These are phyloP conservation scores for Hypoxylon cercidicola DNA, from an alignment of 495 filamentous ascomycete species.

Conservation along the genomic window DNA sequence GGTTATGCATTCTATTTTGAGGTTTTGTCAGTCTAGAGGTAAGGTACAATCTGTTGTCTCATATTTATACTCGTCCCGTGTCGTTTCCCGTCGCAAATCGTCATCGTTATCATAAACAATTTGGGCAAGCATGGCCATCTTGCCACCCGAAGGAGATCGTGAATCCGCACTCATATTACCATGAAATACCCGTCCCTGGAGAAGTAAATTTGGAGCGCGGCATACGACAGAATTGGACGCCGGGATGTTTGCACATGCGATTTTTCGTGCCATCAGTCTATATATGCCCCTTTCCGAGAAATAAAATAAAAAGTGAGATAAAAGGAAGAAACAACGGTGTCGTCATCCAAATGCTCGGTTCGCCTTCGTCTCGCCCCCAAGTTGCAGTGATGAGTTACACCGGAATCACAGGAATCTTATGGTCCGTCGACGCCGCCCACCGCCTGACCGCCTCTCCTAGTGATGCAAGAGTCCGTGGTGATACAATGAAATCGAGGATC, in stretches of 20 bases:
- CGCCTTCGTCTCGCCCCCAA: neutral
- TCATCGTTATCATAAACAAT: conserved; percentile 5
- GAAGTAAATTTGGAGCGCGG: neutral
- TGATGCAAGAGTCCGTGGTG: conserved; percentile 35
- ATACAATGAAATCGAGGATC: conserved; percentile 36
- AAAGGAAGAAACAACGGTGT: conserved; percentile 19
- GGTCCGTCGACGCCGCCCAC: conserved; percentile 29
- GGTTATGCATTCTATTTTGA: conserved; percentile 9
- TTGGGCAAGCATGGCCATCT: neutral
- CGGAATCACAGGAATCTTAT: conserved; percentile 21
- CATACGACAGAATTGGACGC: neutral
- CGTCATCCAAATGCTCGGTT: conserved; percentile 24
- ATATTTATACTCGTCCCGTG: neutral
- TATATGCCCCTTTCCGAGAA: conserved; percentile 5
- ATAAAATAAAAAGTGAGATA: neutral
- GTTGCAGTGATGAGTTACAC: conserved; percentile 6
- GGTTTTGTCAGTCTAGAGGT: conserved; percentile 31
- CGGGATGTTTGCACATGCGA: conserved; percentile 1
- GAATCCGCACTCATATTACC: conserved; percentile 1
- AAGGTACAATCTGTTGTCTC: conserved; percentile 35
- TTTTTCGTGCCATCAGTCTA: neutral
- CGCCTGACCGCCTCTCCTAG: conserved; percentile 22
- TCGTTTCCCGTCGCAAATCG: conserved; percentile 1
- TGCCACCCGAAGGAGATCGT: neutral
- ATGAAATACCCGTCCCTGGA: neutral